Base-by-base conservation (phyloP, 495 filamentous ascomycete genomes). In the Xylaria telfairii region DNA sequence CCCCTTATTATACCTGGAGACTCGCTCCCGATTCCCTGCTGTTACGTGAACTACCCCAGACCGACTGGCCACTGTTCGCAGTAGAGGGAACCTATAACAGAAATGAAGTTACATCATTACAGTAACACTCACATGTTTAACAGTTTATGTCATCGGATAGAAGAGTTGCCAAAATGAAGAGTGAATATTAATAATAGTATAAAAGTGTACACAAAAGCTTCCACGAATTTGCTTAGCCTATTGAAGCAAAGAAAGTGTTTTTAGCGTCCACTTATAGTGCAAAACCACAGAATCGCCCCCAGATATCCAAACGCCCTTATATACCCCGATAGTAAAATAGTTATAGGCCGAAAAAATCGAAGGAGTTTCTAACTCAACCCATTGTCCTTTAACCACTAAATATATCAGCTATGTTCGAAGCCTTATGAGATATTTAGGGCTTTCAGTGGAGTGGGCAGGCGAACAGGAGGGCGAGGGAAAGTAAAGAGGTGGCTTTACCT, bases 401-500 rank as follows among this genome's bases (percentile, higher is more conserved):
- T 13, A 56, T 56, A 57, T 67, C 44, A 67, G 65, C 62, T 13
- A 3, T 34, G 62, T 51, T 32, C 42, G 3, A 64, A 37, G 15
- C 5, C 6, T 21, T 39, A 13, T 37, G 19, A 21, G 10, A 12
- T 24, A 8, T 26, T 26, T 41, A 26, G 39, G 3, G 17, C 32
- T 7, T 28, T 24, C 9, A 28, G 49, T 28, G 56, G 10, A 17
- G n/a, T 13, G 30, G 46, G 44, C 17, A 51, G 12, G 13, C 1
- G 2, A 9, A 41, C n/a, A 28, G 34, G 19, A 53, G 32, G 4
- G 17, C 0, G 4, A 26, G 15, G n/a, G 30, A 41, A 21, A 66
- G 30, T 10, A n/a, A 49, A 51, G 63, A 66, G 63, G 63, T 54
- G 47, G n/a, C n/a, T 66, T 54, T 66, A 66, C 63, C 63, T 66